Percentiles rank a stretch among this genome's conserved stretches.
These are phyloP conservation scores for Lepidium sativum DNA, from an alignment of 345 rosid species.

Conservation along the genomic window DNA sequence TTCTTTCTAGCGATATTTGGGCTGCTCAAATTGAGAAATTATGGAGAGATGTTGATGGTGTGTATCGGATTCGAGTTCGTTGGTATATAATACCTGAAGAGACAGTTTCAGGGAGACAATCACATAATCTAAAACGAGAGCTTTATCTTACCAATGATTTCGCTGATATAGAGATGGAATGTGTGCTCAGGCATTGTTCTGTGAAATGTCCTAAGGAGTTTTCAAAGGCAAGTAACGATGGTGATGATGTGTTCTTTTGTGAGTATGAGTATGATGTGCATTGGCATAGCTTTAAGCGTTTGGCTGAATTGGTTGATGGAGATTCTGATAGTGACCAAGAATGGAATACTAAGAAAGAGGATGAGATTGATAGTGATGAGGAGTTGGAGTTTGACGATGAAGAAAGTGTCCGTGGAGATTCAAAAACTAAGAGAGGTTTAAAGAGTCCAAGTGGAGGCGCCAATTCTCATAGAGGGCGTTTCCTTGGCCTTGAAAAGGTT, in stretches of 20 bases:
- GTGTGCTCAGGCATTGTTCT: slow-evolving; percentile 67
- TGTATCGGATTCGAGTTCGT: slow-evolving; percentile 60
- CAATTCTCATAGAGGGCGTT: slow-evolving; percentile 61
- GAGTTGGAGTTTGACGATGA: slow-evolving; percentile 46
- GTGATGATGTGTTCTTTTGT: slow-evolving; percentile 84
- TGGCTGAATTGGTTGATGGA: slow-evolving; percentile 46
- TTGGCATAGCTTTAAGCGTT: slow-evolving; percentile 86
- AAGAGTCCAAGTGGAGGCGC: slow-evolving; percentile 53
- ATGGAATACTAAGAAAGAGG: slow-evolving; percentile 46
- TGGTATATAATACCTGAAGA: slow-evolving; percentile 96
- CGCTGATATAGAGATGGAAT: slow-evolving; percentile 84
- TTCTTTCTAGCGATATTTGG: slow-evolving; percentile 79
- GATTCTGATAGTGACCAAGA: slow-evolving; percentile 66
- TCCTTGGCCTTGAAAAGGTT: slow-evolving; percentile 78
- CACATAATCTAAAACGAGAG: slow-evolving; percentile 76
- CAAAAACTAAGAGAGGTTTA: slow-evolving; percentile 29
- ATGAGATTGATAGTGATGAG: slow-evolving; percentile 51
- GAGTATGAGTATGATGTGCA: slow-evolving; percentile 88
- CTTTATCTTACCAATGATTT: slow-evolving; percentile 73
- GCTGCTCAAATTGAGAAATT: slow-evolving; percentile 70
- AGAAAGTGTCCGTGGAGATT: slow-evolving; percentile 29
- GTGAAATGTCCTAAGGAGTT: slow-evolving; percentile 70
- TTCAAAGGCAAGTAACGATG: slow-evolving; percentile 55
- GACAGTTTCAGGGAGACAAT: slow-evolving; percentile 73
- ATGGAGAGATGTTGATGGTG: slow-evolving; percentile 70